phyloP scores from a whole-genome alignment of 768 basidiomycete genomes.

The Tulasnella sp. region DNA sequence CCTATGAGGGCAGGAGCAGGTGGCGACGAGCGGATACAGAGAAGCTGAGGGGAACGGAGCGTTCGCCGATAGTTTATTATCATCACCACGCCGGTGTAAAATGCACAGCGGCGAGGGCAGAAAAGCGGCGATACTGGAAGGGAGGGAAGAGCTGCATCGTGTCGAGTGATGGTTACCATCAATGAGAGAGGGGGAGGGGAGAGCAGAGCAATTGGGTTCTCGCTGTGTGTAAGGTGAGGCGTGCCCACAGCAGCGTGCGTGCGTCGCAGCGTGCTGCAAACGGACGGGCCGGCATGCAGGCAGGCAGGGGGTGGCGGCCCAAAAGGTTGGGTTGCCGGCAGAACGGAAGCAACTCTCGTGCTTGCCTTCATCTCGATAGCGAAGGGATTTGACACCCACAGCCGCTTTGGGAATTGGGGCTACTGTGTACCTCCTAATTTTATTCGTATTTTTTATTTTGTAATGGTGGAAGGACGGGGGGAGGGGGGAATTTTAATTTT shows the following conservation, averaged over 20 bases:
- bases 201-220: neutral
- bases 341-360: slow-evolving; percentile 8
- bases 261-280: neutral
- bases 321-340: neutral
- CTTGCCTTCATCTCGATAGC: slow-evolving; percentile 10
- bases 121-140: slow-evolving; percentile 6
- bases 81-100: slow-evolving; percentile 19
- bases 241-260: neutral
- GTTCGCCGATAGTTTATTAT: neutral
- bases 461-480: neutral
- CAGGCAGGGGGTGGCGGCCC: slow-evolving; percentile 14
- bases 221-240: neutral
- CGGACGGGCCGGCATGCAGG: neutral
- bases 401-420: neutral
- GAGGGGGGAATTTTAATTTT: neutral
- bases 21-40: neutral
- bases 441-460: neutral
- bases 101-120: slow-evolving; percentile 22
- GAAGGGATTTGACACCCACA: neutral
- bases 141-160: slow-evolving; percentile 22
- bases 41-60: neutral
- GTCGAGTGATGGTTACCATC: neutral
- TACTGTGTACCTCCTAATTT: neutral
- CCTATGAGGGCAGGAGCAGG: neutral
- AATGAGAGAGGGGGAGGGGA: neutral